Evolutionary conservation across 345 rosid species (phyloP), one percentile per base, ranked within the genome.

Genomic region (Rubroshorea leprosula): DNA sequence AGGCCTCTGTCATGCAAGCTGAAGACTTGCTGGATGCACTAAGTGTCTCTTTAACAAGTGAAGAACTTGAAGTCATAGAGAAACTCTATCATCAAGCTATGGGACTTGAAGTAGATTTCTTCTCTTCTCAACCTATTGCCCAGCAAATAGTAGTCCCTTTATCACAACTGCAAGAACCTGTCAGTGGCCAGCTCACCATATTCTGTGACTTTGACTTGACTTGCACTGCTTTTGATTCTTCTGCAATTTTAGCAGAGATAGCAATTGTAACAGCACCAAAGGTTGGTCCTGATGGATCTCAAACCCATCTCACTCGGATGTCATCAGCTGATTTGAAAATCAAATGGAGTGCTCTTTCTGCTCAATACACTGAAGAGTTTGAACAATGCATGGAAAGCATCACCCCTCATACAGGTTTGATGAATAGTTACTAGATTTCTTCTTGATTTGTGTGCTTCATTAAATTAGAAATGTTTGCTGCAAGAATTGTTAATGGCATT

Each of bases 171-270:
- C 78, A 68, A 50, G 60, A 65, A 48, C 69, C 65, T 27, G 61
- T 35, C 11, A 68, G 69, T 50, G 74, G 61, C 29, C 68, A 49
- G 24, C 65, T 72, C 44, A 64, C 69, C 65, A 49, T 77, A 72
- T 80, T 77, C 64, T 75, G 78, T 53, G 85, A 80, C 69, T 80
- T 80, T 68, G 85, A 80, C 69, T 74, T 78, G 82, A 75, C 82
- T 5, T 80, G 85, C 71, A 24, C 85, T 16, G 75, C 75, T 53
- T 70, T 77, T 68, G 85, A 80, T 71, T 80, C 85, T 22, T 80
- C 78, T 61, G 80, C 82, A 43, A 75, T 80, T 64, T 67, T 80
- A 64, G 85, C 82, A 38, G 85, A 80, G 68, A 73, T 80, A 65
- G 85, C 85, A 43, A 80, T 80, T 22, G 48, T 75, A 59, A 80